Conservation (phyloP, 176 grass and related monocot genomes). For the Aegilops longissima region DNA sequence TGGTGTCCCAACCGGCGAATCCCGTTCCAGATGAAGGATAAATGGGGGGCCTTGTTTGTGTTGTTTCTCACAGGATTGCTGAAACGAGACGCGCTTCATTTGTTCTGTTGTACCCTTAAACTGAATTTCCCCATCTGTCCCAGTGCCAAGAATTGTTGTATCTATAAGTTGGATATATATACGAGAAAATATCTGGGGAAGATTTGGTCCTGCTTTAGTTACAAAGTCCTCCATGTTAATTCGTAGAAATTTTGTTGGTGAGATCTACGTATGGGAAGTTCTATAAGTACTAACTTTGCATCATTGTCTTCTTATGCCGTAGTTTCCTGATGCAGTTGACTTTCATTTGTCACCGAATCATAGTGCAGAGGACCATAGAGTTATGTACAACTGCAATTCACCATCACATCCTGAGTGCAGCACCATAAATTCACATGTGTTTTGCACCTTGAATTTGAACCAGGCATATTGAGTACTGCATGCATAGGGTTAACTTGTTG, state of each 20-base stretch:
- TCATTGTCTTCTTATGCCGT: background rate
- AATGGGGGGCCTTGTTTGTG: background rate
- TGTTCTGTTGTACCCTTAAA: background rate
- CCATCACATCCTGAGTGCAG: background rate
- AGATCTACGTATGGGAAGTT: background rate
- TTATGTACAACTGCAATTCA: background rate
- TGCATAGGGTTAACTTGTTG: slow-evolving; percentile 92
- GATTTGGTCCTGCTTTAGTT: background rate
- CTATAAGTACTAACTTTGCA: background rate
- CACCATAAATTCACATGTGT: slow-evolving; percentile 10
- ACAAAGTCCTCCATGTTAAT: background rate
- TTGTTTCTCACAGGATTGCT: background rate
- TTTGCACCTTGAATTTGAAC: slow-evolving; percentile 32
- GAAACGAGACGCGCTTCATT: background rate
- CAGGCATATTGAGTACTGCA: slow-evolving; percentile 88
- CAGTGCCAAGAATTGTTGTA: background rate
- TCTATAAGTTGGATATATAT: slow-evolving; percentile 9
- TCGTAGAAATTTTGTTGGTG: background rate
- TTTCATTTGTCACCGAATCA: background rate
- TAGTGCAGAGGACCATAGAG: background rate
- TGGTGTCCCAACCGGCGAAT: background rate
- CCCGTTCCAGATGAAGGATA: background rate
- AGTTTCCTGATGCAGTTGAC: background rate
- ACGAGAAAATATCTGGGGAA: background rate
- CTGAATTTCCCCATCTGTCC: background rate